phyloP scores from a whole-genome alignment of 1,139 yeast genomes.

The Scheffersomyces insectosa region DNA sequence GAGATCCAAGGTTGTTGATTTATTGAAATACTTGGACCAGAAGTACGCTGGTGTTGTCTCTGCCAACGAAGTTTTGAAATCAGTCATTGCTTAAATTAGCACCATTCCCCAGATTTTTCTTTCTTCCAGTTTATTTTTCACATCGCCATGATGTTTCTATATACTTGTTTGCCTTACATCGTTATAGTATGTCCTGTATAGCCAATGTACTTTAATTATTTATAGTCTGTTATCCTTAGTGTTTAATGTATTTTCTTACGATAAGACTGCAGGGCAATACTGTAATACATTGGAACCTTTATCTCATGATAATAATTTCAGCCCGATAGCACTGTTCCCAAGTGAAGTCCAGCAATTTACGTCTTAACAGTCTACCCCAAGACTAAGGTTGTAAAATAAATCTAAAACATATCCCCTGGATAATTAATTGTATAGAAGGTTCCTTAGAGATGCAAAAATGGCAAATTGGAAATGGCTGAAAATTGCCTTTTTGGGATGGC shows the following conservation, averaged over 20 bases:
- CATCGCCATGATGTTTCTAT: not conserved
- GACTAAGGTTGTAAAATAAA: no score
- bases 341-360: no score
- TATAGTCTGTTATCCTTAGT: no score
- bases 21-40: constrained; percentile 72
- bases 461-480: not conserved
- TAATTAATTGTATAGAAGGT: no score
- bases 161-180: not conserved
- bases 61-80: constrained; percentile 40
- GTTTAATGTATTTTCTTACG: no score
- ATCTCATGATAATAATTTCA: no score
- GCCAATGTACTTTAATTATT: not conserved
- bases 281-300: no score
- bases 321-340: no score
- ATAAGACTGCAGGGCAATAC: no score
- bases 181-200: not conserved
- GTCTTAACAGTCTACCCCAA: no score
- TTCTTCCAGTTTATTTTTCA: not conserved
- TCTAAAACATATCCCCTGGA: no score
- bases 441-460: not conserved
- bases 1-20: constrained; percentile 62
- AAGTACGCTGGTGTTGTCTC: constrained; percentile 23
- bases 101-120: not conserved
- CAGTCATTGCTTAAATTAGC: constrained; percentile 44
- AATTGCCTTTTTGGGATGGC: not conserved